Base-by-base conservation (phyloP, 2,329 filamentous ascomycete genomes). In the Ophiostoma sp. region DNA sequence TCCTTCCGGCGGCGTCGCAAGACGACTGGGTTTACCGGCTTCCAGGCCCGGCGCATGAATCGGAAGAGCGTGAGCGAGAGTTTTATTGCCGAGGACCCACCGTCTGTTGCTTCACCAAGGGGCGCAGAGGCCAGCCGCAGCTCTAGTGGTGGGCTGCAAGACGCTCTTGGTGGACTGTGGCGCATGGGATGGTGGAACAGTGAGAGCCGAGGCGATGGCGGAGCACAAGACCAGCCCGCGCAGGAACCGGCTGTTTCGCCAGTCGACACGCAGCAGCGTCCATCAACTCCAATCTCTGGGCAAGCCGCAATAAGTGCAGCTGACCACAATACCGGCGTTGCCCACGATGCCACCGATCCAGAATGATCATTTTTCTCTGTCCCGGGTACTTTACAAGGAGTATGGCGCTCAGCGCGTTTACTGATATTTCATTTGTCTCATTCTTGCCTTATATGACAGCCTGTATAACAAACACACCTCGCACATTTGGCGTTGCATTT, bases 21-120 rank as follows among this genome's bases (percentile, higher is more conserved):
- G 73, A 87, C 85, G 16, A 87, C 84, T 0, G 86, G 86, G 0
- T 88, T 89, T 70, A 85, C 85, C 0, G 85, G 86, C 0, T 86
- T 88, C 68, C 84, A 81, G 5, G 85, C 86, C 5, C 79, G 85
- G 52, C 79, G 79, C 64, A 76, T 78, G 45, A 78, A 77, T 69
- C 79, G 77, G 67, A 77, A 76, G 67, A 75, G 75, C 11, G 64
- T 68, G 4, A 70, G 69, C 41, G 69, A 65, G 12, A 66, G 68
- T n/a, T 64, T 68, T 47, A 27, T 41, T 47, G 49, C 12, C 38
- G 63, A 64, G 16, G 38, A 63, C 7, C 12, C 60, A 1, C 38
- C 16, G 1, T 41, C 40, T 0, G 16, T 41, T 36, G 4, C 58
- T 5, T 42, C 58, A 8, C 38, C 58, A 40, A 41, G 14, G 9